Evolutionary conservation across 495 filamentous ascomycete genomes (phyloP).

Genomic region (Penicillium riverlandense): DNA sequence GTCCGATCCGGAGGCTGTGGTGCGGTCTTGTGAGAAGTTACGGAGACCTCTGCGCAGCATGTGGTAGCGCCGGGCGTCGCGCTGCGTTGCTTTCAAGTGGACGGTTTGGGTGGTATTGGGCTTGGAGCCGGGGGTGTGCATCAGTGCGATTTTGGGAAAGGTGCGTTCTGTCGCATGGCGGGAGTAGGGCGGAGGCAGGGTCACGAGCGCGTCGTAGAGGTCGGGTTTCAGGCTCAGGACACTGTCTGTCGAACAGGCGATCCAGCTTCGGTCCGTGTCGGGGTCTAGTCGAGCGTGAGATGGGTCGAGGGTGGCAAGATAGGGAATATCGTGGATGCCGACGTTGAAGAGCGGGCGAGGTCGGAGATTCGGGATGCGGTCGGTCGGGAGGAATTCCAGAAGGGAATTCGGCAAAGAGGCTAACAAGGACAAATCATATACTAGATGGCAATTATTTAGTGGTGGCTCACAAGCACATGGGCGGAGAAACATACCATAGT

Average conservation of each 20-base stretch:
- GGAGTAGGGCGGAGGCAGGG: constrained; percentile 60
- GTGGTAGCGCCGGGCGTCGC: constrained; percentile 75
- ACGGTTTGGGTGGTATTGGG: constrained; percentile 17
- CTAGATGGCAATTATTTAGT: constrained; percentile 30
- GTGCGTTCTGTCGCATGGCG: constrained; percentile 47
- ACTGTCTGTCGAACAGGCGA: constrained; percentile 91
- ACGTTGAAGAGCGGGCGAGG: constrained; percentile 83
- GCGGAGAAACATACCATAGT: constrained; percentile 60
- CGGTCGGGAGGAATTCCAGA: constrained; percentile 47
- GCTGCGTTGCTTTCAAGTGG: constrained; percentile 76
- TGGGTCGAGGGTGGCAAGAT: constrained; percentile 45
- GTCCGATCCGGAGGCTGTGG: constrained; percentile 8
- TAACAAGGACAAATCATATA: constrained; percentile 88
- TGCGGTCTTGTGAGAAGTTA: constrained; percentile 33
- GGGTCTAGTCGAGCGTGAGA: constrained; percentile 17
- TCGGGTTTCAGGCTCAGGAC: constrained; percentile 76
- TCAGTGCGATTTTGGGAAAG: constrained; percentile 62
- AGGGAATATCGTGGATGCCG: constrained; percentile 86
- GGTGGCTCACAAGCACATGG: neutral
- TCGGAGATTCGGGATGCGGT: constrained; percentile 45
- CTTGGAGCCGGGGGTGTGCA: constrained; percentile 19
- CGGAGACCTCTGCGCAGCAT: constrained; percentile 62
- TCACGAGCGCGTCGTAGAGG: constrained; percentile 83
- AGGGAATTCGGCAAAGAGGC: constrained; percentile 67
- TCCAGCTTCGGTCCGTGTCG: constrained; percentile 64